phyloP scores from a whole-genome alignment of 371 early-diverging fungal genomes.

The Rhizopus arrhizus region DNA sequence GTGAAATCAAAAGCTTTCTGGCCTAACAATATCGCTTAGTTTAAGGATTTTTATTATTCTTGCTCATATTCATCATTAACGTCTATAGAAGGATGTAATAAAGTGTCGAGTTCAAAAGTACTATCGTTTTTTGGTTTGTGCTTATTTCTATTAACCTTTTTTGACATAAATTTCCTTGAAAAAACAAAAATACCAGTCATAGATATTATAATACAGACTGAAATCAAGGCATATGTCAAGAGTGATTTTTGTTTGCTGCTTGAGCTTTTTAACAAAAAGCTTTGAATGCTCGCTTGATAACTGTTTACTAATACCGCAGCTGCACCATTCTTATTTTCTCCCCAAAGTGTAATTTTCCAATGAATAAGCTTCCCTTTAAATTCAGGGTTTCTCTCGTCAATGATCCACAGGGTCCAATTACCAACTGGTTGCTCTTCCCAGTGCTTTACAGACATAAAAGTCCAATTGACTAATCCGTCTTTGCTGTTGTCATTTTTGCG shows the following conservation, averaged over 20 bases:
- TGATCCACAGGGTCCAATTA: slow-evolving; percentile 75
- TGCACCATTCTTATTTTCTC: slow-evolving; percentile 40
- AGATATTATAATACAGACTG: slow-evolving; percentile 15
- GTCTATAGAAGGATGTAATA: slow-evolving; percentile 5
- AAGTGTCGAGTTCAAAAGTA: slow-evolving; percentile 25
- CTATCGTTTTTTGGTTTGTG: slow-evolving; percentile 10
- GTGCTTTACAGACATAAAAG: slow-evolving; percentile 93
- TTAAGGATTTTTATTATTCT: background rate
- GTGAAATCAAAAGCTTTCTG: slow-evolving; percentile 20
- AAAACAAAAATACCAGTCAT: slow-evolving; percentile 18
- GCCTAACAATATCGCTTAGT: background rate
- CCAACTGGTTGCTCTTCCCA: slow-evolving; percentile 89
- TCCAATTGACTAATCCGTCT: slow-evolving; percentile 85
- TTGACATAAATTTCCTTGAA: slow-evolving; percentile 20
- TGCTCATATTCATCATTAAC: background rate
- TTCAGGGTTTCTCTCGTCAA: slow-evolving; percentile 53
- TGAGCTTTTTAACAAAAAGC: background rate
- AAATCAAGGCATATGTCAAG: slow-evolving; percentile 5
- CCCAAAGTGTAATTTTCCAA: slow-evolving; percentile 75
- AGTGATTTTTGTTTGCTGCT: background rate
- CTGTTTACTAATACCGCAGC: slow-evolving; percentile 1
- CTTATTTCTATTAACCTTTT: background rate
- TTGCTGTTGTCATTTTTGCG: slow-evolving; percentile 68
- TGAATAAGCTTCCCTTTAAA: slow-evolving; percentile 53
- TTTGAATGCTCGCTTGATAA: background rate